phyloP scores from a whole-genome alignment of 805 yeast genomes.

The Candida orba region DNA sequence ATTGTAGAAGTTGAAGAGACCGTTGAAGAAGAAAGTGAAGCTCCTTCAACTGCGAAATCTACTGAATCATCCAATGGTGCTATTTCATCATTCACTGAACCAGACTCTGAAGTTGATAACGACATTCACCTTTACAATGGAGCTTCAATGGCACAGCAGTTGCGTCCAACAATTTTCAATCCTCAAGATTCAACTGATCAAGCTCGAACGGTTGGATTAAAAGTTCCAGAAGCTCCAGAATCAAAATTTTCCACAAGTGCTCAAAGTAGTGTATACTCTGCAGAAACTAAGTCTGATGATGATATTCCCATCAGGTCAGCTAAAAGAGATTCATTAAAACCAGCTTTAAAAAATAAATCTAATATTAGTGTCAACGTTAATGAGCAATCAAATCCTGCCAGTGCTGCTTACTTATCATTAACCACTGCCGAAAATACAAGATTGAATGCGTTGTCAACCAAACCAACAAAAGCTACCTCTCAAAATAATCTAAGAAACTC shows the following conservation, averaged over 20 bases:
- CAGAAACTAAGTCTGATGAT: constrained; percentile 7
- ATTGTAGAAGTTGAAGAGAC: not conserved
- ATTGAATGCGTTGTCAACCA: constrained; percentile 42
- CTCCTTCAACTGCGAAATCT: constrained; percentile 23
- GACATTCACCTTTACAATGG: not conserved
- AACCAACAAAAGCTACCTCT: not conserved
- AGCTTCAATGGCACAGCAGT: constrained; percentile 37
- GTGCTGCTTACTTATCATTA: constrained; percentile 56
- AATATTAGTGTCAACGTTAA: constrained; percentile 18
- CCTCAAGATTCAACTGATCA: constrained; percentile 3
- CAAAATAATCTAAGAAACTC: not conserved
- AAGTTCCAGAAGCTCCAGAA: not conserved
- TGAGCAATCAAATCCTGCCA: constrained; percentile 35
- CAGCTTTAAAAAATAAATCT: constrained; percentile 31
- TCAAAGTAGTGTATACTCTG: constrained; percentile 10
- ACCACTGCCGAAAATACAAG: constrained; percentile 79
- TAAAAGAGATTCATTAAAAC: constrained; percentile 30
- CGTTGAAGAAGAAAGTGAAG: constrained; percentile 3
- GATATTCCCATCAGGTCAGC: constrained; percentile 29
- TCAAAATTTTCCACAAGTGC: not conserved
- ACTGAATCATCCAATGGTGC: constrained; percentile 12
- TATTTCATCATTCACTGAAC: constrained; percentile 17
- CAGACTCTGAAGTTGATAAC: constrained; percentile 8
- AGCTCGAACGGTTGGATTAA: not conserved
- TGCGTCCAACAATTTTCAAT: constrained; percentile 33